Percentiles rank a stretch among this genome's conserved stretches.
Evolutionary conservation across 352 stramenopile genomes (phyloP).

Genomic region (Phytophthora europaea): DNA sequence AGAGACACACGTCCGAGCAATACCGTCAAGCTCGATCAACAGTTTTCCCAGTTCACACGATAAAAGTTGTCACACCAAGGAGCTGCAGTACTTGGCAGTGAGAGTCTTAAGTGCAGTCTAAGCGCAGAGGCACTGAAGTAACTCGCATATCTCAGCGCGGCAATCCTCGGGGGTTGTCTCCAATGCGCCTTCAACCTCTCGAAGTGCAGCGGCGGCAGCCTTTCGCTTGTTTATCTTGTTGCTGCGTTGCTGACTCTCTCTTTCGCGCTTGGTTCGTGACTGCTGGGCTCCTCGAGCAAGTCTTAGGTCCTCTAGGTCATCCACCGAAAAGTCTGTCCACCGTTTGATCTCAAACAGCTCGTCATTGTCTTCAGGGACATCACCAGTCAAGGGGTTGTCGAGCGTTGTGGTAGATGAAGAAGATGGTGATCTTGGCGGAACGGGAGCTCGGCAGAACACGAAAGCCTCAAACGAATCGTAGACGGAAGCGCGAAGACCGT

Average conservation of each 20-base stretch:
- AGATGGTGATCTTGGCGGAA: slow-evolving; percentile 1
- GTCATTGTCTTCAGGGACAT: slow-evolving; percentile 10
- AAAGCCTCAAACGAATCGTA: slow-evolving; percentile 73
- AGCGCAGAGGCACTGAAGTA: slow-evolving; percentile 51
- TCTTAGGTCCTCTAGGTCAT: slow-evolving; percentile 54
- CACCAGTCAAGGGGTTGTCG: slow-evolving; percentile 3
- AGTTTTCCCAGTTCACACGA: neutral
- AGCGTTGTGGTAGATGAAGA: neutral
- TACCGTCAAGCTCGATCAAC: neutral
- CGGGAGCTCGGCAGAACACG: slow-evolving; percentile 40
- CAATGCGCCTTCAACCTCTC: slow-evolving; percentile 56
- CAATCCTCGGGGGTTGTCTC: slow-evolving; percentile 64
- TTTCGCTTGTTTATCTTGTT: slow-evolving; percentile 15
- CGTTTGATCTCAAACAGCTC: slow-evolving; percentile 40
- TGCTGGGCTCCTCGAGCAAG: slow-evolving; percentile 2
- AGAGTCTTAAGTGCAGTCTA: neutral
- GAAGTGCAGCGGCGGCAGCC: slow-evolving; percentile 37
- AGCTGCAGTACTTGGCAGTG: too few species aligned
- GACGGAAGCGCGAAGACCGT: slow-evolving; percentile 64
- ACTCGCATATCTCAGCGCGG: slow-evolving; percentile 57
- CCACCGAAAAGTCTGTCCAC: slow-evolving; percentile 59
- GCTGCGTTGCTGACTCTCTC: neutral
- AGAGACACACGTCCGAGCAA: neutral
- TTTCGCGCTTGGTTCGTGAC: neutral
- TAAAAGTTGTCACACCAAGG: too few species aligned